phyloP scores from a whole-genome alignment of 2,329 filamentous ascomycete genomes.

The Microsporum ferrugineum region DNA sequence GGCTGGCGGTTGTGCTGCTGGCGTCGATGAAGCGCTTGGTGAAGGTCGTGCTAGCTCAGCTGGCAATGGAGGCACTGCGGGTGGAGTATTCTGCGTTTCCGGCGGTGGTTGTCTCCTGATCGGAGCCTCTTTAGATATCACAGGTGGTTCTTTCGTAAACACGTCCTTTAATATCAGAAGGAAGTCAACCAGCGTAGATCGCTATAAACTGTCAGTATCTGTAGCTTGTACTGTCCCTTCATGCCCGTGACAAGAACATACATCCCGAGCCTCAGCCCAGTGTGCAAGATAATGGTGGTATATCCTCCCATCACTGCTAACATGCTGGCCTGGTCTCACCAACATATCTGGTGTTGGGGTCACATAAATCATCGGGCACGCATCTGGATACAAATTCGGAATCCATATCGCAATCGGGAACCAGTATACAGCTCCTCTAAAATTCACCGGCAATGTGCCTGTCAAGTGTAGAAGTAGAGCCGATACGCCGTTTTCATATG shows the following conservation, averaged over 20 bases:
- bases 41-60: slow-evolving; percentile 44
- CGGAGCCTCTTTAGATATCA: slow-evolving; percentile 55
- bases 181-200: slow-evolving; percentile 74
- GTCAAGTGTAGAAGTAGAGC: slow-evolving; percentile 75
- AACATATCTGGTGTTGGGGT: slow-evolving; percentile 80
- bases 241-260: slow-evolving; percentile 38
- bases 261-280: slow-evolving; percentile 84
- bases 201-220: slow-evolving; percentile 37
- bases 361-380: slow-evolving; percentile 78
- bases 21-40: slow-evolving; percentile 47
- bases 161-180: slow-evolving; percentile 70
- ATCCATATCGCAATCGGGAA: slow-evolving; percentile 92
- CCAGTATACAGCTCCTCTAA: slow-evolving; percentile 77
- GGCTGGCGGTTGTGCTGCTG: slow-evolving; percentile 37
- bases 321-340: slow-evolving; percentile 84
- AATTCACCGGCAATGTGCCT: slow-evolving; percentile 82
- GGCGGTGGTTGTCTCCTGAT: slow-evolving; percentile 32
- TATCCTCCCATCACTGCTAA: slow-evolving; percentile 81
- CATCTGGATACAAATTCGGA: slow-evolving; percentile 76
- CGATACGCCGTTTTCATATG: slow-evolving; percentile 77
- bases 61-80: slow-evolving; percentile 61
- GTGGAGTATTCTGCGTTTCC: slow-evolving; percentile 44
- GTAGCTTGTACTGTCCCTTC: neutral
- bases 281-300: slow-evolving; percentile 92
- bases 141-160: slow-evolving; percentile 89